phyloP scores from a whole-genome alignment of 495 filamentous ascomycete species.

The Podospora bellae-mahoneyi region DNA sequence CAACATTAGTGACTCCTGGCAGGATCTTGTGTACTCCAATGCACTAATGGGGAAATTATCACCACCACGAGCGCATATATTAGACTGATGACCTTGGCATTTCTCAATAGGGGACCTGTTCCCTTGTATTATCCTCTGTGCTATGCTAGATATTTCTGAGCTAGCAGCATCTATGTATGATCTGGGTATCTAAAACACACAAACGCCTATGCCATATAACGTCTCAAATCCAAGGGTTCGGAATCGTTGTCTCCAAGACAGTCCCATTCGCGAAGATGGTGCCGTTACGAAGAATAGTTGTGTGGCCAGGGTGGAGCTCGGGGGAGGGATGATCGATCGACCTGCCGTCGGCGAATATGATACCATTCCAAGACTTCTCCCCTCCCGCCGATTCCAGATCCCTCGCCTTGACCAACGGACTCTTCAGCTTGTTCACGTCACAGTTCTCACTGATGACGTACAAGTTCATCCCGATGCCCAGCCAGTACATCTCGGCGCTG shows the following conservation, averaged over 20 bases:
- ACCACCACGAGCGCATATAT: no score
- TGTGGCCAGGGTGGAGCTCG: conserved; percentile 8
- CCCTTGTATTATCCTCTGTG: no score
- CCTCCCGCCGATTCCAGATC: background rate
- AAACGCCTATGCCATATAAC: no score
- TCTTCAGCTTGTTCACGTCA: conserved; percentile 14
- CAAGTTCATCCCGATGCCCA: conserved; percentile 26
- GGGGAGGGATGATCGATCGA: conserved; percentile 13
- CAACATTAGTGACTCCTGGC: no score
- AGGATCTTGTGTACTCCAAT: no score
- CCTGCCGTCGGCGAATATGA: conserved; percentile 25
- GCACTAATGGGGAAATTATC: no score
- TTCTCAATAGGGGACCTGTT: no score
- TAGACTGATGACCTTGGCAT: no score
- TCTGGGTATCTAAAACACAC: no score
- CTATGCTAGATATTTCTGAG: no score
- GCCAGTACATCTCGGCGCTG: conserved; percentile 28
- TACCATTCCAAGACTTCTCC: conserved; percentile 20
- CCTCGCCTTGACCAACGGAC: conserved; percentile 12
- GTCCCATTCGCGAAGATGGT: conserved; percentile 19
- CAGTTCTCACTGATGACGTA: conserved; percentile 30
- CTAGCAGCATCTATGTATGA: no score
- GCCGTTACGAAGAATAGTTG: conserved; percentile 15
- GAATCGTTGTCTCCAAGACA: conserved; percentile 18
- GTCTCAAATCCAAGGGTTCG: conserved; percentile 17